Conservation (phyloP, 176 grass and related monocot genomes). For the Avena atlantica region DNA sequence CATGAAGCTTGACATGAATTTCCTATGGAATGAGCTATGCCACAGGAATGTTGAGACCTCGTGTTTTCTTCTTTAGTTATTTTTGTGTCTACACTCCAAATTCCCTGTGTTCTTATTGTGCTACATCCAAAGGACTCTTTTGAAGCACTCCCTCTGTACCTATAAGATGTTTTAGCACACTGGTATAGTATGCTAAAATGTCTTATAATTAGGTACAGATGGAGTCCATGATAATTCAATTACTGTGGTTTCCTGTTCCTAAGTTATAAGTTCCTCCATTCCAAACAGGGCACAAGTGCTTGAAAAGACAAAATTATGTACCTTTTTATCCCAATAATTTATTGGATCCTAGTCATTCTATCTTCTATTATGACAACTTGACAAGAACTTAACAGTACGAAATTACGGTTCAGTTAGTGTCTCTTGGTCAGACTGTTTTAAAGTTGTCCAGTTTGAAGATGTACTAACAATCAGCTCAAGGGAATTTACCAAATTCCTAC, state of each 20-base stretch:
- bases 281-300: neutral
- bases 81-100: neutral
- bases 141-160: neutral
- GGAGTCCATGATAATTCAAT: neutral
- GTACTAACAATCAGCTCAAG: neutral
- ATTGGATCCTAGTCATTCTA: neutral
- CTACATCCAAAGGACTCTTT: neutral
- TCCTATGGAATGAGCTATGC: neutral
- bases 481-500: conserved; percentile 9
- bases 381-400: neutral
- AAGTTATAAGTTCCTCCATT: neutral
- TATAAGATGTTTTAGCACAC: too few species aligned
- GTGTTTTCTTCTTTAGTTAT: neutral
- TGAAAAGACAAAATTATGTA: conserved; percentile 34
- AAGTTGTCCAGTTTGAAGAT: neutral
- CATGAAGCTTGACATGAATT: neutral
- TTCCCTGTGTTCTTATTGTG: neutral
- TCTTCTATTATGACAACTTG: neutral
- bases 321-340: conserved; percentile 17
- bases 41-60: neutral
- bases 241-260: neutral
- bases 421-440: conserved; percentile 2
- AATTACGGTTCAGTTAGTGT: neutral
- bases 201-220: too few species aligned
- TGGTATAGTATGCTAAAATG: too few species aligned